phyloP scores from a whole-genome alignment of 164 flowering plant genomes.

The Paratinospora sagittata region DNA sequence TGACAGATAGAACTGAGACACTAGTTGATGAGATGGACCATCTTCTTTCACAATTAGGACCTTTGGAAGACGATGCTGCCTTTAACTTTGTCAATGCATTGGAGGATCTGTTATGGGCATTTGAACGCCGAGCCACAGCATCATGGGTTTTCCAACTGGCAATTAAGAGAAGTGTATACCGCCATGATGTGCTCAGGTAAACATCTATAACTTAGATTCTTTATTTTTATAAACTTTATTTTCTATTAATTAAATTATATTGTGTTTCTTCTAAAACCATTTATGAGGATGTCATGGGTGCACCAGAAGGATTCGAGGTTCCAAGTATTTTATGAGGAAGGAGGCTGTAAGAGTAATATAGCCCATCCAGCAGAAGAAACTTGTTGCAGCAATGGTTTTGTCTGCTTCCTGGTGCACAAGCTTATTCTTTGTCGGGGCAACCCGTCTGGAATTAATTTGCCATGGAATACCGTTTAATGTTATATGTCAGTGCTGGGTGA shows the following conservation, averaged over 20 bases:
- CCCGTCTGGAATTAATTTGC: neutral
- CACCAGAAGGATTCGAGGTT: neutral
- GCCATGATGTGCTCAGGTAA: slow-evolving; percentile 70
- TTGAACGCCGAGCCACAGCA: slow-evolving; percentile 89
- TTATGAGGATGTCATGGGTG: too few relatives aligned
- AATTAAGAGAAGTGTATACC: slow-evolving; percentile 61
- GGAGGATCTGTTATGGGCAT: slow-evolving; percentile 90
- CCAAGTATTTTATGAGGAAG: neutral
- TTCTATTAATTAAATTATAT: too few relatives aligned
- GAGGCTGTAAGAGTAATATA: neutral
- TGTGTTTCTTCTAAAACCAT: too few relatives aligned
- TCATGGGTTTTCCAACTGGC: slow-evolving; percentile 95
- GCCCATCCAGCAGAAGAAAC: neutral
- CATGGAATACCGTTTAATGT: neutral
- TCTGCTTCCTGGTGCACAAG: neutral
- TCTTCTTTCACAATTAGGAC: slow-evolving; percentile 48
- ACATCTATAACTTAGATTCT: neutral
- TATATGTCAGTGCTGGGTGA: neutral
- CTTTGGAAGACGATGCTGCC: slow-evolving; percentile 74
- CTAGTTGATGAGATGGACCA: slow-evolving; percentile 57
- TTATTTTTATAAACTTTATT: neutral
- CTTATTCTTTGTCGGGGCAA: neutral
- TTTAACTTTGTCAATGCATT: slow-evolving; percentile 89
- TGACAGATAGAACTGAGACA: slow-evolving; percentile 55
- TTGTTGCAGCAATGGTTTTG: slow-evolving; percentile 1